Evolutionary conservation across 352 stramenopile species (phyloP), one percentile per base, ranked within the genome.

Genomic region (Phytophthora idaei): DNA sequence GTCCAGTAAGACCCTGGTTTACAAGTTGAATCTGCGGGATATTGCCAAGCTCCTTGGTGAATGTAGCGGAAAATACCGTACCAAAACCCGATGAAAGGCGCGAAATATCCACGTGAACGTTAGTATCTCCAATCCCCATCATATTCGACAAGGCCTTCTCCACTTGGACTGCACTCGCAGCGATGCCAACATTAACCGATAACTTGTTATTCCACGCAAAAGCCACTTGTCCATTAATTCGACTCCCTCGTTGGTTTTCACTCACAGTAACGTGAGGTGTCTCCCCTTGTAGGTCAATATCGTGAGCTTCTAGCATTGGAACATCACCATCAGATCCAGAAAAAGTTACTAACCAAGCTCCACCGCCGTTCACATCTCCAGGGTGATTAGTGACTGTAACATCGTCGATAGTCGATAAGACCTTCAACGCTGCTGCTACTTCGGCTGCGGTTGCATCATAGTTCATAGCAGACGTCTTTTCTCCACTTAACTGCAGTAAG

Each of bases 301-400:
- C 17, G 28, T 82, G 65, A 1, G 37, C 49, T 3, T 56, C 15
- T 6, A 92, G n/a, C 11, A 77, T 17, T 0, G 48, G 7, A 12
- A 76, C 67, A 31, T 81, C 51, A 0, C 71, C 82, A 29, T 68
- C 47, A 6, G 50, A 67, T n/a, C 56, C 64, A 4, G 75, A 51
- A 55, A 90, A 90, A 2, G 80, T 80, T 2, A 90, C 49, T 0
- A 74, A 53, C 78, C 84, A 90, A 0, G 71, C 55, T 8, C 59
- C 55, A 1, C 76, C 80, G 12, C 76, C 76, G 17, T 77, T 82
- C 4, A 61, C 55, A 41, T 73, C 61, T 1, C 31, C 39, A 12
- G 41, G 25, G 10, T 54, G 44, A n/a, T 17, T 8, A 36, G 59
- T 52, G 1, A 83, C 78, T 1, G 58, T 74, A 5, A 89, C 67